These are phyloP conservation scores for Syzygium oleosum DNA, from an alignment of 345 rosid genomes.

Conservation along the genomic window DNA sequence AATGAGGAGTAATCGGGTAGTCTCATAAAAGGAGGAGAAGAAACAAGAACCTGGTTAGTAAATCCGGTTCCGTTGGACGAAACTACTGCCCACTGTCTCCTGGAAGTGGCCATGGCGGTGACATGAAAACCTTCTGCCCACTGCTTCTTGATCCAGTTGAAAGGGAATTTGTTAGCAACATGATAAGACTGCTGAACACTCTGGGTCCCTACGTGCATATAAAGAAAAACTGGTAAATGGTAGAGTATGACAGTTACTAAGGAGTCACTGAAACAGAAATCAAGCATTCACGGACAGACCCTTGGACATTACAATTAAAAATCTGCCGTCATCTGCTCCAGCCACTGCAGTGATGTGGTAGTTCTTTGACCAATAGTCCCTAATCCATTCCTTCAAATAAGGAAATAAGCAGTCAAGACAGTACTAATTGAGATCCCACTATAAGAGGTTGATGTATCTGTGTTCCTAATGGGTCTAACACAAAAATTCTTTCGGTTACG, in stretches of 20 bases:
- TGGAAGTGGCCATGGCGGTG: constrained; percentile 12
- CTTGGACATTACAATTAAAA: constrained; percentile 82
- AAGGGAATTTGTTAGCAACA: constrained; percentile 9
- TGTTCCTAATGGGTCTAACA: not conserved
- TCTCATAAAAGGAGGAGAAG: not conserved
- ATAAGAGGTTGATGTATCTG: not conserved
- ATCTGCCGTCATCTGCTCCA: constrained; percentile 77
- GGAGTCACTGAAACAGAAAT: not conserved
- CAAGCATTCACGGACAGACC: constrained; percentile 19
- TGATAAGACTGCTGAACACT: constrained; percentile 6
- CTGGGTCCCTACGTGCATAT: constrained; percentile 4
- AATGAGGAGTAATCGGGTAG: not conserved
- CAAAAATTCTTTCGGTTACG: too few relatives aligned
- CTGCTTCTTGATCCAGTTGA: constrained; percentile 13
- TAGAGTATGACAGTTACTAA: not conserved
- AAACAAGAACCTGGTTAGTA: not conserved
- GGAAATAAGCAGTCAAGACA: not conserved
- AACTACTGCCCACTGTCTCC: constrained; percentile 13
- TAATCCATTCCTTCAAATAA: constrained; percentile 65
- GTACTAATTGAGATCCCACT: not conserved
- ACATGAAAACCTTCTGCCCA: constrained; percentile 15
- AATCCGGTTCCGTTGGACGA: not conserved
- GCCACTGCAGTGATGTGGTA: constrained; percentile 84
- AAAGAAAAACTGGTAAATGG: not conserved
- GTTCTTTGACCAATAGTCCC: constrained; percentile 82